These are phyloP conservation scores for Grosmannia clavigera DNA, from an alignment of 2,329 filamentous ascomycete species.

Conservation along the genomic window DNA sequence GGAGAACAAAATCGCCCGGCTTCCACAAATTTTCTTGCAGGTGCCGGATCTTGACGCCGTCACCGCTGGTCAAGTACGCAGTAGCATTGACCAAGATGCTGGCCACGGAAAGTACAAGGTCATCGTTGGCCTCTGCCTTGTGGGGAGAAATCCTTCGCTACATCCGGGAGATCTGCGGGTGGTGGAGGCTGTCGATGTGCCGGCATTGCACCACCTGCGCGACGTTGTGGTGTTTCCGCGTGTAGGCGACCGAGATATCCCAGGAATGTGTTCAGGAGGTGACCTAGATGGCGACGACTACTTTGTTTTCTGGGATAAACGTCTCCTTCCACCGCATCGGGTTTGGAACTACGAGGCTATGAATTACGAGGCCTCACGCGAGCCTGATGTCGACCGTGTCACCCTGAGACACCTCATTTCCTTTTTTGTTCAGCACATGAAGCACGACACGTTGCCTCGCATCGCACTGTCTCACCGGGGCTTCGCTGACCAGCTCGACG, in stretches of 20 bases:
- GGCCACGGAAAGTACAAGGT: constrained; percentile 38
- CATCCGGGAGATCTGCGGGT: constrained; percentile 87
- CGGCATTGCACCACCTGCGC: constrained; percentile 60
- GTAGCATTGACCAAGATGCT: constrained; percentile 10
- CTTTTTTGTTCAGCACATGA: constrained; percentile 90
- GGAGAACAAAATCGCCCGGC: constrained; percentile 26
- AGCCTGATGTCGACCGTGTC: constrained; percentile 48
- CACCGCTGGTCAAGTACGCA: constrained; percentile 27
- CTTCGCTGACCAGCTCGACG: constrained; percentile 49
- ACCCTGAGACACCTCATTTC: constrained; percentile 59
- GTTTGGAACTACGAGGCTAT: constrained; percentile 64
- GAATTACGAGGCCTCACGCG: constrained; percentile 53
- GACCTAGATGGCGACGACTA: constrained; percentile 96
- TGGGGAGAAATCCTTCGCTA: constrained; percentile 86
- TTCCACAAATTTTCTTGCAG: constrained; percentile 87
- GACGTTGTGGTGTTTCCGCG: constrained; percentile 77
- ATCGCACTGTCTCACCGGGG: constrained; percentile 79
- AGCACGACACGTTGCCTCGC: constrained; percentile 66
- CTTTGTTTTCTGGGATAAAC: constrained; percentile 79
- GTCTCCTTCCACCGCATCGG: constrained; percentile 45
- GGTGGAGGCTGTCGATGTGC: constrained; percentile 68
- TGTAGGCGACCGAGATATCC: constrained; percentile 45
- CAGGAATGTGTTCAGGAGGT: constrained; percentile 91
- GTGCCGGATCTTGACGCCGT: constrained; percentile 37
- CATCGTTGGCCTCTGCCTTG: constrained; percentile 64